phyloP scores from a whole-genome alignment of 148 eudicot species.

The Vaccinium vitisidaea region DNA sequence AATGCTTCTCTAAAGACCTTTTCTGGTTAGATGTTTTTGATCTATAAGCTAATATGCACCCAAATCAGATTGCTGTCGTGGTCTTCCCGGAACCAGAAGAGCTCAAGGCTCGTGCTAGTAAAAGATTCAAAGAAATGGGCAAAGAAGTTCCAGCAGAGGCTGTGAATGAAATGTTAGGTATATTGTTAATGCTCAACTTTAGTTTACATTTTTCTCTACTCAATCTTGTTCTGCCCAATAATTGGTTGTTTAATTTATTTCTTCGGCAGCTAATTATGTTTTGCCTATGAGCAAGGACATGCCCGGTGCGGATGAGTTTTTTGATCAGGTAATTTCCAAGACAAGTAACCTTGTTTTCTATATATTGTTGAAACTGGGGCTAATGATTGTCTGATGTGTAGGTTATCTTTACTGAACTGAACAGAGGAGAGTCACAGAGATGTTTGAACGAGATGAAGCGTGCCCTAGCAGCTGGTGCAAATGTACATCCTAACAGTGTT shows the following conservation, averaged over 20 bases:
- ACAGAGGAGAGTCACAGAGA: constrained; percentile 40
- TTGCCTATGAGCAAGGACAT: constrained; percentile 66
- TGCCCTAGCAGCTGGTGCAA: constrained; percentile 13
- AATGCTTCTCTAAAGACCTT: neutral
- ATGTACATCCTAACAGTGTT: constrained; percentile 1
- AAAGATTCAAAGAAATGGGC: constrained; percentile 60
- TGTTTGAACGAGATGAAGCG: constrained; percentile 50
- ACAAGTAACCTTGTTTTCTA: neutral
- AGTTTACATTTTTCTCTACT: neutral
- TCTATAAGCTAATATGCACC: constrained; percentile 1
- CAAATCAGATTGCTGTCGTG: constrained; percentile 59
- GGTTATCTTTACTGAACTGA: constrained; percentile 51
- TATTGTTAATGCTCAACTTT: neutral
- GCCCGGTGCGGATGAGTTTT: constrained; percentile 54
- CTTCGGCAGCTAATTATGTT: constrained; percentile 53
- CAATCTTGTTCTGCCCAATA: neutral
- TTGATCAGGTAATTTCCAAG: constrained; percentile 49
- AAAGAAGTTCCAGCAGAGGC: constrained; percentile 62
- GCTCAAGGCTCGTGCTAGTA: constrained; percentile 40
- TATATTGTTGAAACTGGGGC: neutral
- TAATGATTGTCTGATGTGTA: constrained; percentile 21
- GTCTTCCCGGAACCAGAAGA: constrained; percentile 55
- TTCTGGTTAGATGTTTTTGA: neutral
- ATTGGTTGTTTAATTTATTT: neutral
- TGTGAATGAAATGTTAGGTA: constrained; percentile 62